Evolutionary conservation across 768 basidiomycete genomes (phyloP).

Genomic region (Macrolepiota fuliginosa): DNA sequence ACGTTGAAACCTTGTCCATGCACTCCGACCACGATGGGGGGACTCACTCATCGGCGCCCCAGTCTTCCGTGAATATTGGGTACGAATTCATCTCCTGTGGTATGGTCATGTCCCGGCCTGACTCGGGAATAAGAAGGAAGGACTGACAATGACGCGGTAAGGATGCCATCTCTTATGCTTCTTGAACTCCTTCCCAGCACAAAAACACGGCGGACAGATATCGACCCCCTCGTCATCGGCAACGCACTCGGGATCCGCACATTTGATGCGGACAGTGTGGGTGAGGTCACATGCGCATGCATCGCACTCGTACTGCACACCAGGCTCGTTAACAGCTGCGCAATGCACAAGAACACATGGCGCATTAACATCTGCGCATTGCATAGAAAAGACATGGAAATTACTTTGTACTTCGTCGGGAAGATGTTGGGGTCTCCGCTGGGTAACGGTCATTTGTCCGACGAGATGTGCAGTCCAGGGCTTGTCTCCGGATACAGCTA

Average conservation of each 20-base stretch:
- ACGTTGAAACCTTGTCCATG: neutral
- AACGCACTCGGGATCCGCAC: conserved; percentile 72
- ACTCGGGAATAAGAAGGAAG: conserved; percentile 5
- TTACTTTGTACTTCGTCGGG: conserved; percentile 66
- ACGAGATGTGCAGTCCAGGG: neutral
- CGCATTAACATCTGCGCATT: conserved; percentile 17
- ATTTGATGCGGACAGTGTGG: conserved; percentile 95
- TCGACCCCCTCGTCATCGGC: conserved; percentile 74
- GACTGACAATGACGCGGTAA: conserved; percentile 86
- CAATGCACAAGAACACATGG: conserved; percentile 24
- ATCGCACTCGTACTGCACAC: conserved; percentile 82
- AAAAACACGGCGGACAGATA: conserved; percentile 91
- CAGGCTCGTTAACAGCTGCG: conserved; percentile 76
- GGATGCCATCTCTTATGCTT: conserved; percentile 83
- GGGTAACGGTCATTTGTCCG: conserved; percentile 58
- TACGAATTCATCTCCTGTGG: conserved; percentile 90
- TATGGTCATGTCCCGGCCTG: conserved; percentile 9
- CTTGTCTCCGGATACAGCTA: neutral
- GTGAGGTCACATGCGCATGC: conserved; percentile 86
- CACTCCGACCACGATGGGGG: neutral
- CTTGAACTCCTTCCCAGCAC: conserved; percentile 84
- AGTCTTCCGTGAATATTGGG: conserved; percentile 92
- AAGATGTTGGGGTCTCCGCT: conserved; percentile 61
- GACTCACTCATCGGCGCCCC: conserved; percentile 96
- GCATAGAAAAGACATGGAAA: conserved; percentile 22